Conservation (phyloP, 306 rosid species). For the Heteromeles arbutifolia region DNA sequence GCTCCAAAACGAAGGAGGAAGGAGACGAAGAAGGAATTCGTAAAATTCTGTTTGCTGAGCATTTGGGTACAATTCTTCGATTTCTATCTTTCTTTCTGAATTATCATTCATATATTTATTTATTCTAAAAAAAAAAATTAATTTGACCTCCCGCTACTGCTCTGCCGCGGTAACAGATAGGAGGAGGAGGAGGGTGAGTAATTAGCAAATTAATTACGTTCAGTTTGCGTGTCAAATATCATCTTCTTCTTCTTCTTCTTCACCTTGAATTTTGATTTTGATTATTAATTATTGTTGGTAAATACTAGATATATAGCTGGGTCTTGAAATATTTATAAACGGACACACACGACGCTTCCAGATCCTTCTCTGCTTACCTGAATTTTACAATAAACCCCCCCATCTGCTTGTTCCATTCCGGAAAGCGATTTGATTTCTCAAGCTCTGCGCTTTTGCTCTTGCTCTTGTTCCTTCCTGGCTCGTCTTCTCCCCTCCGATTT, state of each 20-base stretch:
- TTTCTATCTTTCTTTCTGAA: not conserved
- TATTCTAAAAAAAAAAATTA: no score
- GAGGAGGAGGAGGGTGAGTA: no score
- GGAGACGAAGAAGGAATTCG: not conserved
- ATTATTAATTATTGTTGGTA: not conserved
- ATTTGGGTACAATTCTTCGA: not conserved
- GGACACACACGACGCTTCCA: not conserved
- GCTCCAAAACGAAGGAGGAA: not conserved
- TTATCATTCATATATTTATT: not conserved
- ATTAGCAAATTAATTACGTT: not conserved
- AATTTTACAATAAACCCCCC: not conserved
- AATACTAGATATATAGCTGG: not conserved
- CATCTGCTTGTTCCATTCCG: not conserved
- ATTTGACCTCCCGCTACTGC: no score
- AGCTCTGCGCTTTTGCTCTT: not conserved
- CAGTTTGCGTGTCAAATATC: not conserved
- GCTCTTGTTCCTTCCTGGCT: not conserved
- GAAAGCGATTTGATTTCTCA: not conserved
- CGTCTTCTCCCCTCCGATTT: not conserved
- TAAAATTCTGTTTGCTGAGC: not conserved
- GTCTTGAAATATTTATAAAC: not conserved
- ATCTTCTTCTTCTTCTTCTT: not conserved
- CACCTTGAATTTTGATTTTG: not conserved
- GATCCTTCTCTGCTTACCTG: not conserved
- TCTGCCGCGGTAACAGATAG: not conserved